These are phyloP conservation scores for Aquilaria malaccensis DNA, from an alignment of 345 rosid species.

Conservation along the genomic window DNA sequence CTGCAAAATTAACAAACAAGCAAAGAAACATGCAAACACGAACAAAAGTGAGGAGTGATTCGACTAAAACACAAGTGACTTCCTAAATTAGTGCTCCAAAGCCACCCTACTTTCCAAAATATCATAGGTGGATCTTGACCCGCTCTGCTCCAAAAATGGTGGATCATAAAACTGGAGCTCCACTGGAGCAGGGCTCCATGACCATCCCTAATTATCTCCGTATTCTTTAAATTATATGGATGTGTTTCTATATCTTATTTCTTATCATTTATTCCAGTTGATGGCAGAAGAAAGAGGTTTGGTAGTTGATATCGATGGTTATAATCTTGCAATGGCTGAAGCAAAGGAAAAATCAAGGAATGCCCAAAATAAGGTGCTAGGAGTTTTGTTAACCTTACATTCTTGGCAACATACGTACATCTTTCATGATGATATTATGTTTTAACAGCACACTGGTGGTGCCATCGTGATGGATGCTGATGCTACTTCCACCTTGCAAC, in stretches of 20 bases:
- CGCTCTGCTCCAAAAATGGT: no score
- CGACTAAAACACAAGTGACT: no score
- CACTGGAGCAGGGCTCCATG: no score
- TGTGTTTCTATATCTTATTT: conserved; percentile 13
- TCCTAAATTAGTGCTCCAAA: no score
- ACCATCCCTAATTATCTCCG: background rate
- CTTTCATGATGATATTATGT: conserved; percentile 10
- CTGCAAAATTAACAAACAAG: no score
- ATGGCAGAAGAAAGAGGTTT: conserved; percentile 97
- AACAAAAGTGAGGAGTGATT: no score
- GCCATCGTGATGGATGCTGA: conserved; percentile 88
- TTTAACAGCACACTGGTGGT: conserved; percentile 79
- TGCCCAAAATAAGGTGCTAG: conserved; percentile 73
- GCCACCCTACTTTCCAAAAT: no score
- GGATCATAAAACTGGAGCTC: no score
- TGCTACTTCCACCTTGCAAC: conserved; percentile 77
- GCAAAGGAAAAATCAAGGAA: conserved; percentile 91
- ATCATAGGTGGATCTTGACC: no score
- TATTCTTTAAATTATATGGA: background rate
- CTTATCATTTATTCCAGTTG: conserved; percentile 36
- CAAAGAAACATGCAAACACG: no score
- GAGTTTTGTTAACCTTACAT: background rate
- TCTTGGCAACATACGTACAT: background rate
- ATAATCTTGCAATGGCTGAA: conserved; percentile 77
- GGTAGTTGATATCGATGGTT: conserved; percentile 75